phyloP scores from a whole-genome alignment of 2,329 filamentous ascomycete genomes.

The Bimuria novae-zelandiae region DNA sequence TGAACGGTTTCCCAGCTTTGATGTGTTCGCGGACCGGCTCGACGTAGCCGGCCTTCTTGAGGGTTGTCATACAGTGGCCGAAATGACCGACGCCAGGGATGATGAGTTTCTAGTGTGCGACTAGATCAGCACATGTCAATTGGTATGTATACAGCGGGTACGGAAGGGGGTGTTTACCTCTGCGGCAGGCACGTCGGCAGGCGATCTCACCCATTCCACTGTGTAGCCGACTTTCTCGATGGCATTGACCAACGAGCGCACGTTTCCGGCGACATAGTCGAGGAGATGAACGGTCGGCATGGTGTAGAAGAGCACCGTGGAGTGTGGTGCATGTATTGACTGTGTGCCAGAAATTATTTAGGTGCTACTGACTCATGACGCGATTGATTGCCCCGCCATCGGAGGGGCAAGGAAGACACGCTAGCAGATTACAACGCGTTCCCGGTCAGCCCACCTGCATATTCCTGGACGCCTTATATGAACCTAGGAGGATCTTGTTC shows the following conservation, averaged over 20 bases:
- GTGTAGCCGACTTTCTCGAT: constrained; percentile 94
- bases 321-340: neutral
- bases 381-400: constrained; percentile 7
- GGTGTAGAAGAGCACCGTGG: neutral
- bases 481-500: constrained; percentile 9
- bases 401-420: constrained; percentile 1
- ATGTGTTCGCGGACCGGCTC: constrained; percentile 84
- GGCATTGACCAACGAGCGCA: constrained; percentile 94
- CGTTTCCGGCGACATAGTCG: constrained; percentile 94
- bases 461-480: neutral
- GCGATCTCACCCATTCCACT: constrained; percentile 87
- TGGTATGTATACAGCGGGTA: constrained; percentile 14
- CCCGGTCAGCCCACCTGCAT: neutral
- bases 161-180: constrained; percentile 62
- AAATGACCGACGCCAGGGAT: constrained; percentile 97
- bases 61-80: constrained; percentile 88
- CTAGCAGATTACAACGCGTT: neutral
- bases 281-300: constrained; percentile 81
- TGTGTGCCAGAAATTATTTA: constrained; percentile 4
- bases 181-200: constrained; percentile 81
- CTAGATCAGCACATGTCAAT: constrained; percentile 44
- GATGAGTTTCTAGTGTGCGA: constrained; percentile 74
- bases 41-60: constrained; percentile 79
- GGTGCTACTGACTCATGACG: constrained; percentile 6
- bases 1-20: constrained; percentile 89